Percentiles rank a stretch among this genome's conserved stretches.
Conservation (phyloP, 495 filamentous ascomycete genomes). For the Diplogelasinospora grovesii region DNA sequence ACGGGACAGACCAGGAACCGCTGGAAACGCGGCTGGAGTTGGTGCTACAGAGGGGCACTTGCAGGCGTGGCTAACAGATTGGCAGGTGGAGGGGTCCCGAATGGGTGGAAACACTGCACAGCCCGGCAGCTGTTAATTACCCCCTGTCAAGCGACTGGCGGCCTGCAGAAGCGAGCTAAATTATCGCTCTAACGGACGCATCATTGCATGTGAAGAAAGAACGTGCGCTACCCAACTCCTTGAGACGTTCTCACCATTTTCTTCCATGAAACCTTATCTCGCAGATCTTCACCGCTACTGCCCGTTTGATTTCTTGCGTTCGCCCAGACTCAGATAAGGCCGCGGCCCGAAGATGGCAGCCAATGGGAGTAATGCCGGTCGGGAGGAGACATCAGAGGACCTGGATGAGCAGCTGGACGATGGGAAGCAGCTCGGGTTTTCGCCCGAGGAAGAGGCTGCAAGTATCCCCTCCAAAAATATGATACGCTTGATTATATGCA, state of each 20-base stretch:
- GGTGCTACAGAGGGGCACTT: not conserved
- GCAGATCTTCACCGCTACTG: not conserved
- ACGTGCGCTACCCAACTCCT: not conserved
- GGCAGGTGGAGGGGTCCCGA: not conserved
- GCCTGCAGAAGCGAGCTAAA: too few species aligned
- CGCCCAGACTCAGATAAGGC: not conserved
- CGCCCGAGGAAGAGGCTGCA: slow-evolving; percentile 42
- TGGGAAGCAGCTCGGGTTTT: slow-evolving; percentile 27
- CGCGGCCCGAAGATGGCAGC: slow-evolving; percentile 5
- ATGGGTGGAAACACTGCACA: too few species aligned
- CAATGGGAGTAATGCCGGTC: not conserved
- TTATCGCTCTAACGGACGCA: too few species aligned
- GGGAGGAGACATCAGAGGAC: not conserved
- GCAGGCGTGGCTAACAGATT: not conserved
- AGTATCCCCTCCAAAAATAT: slow-evolving; percentile 12
- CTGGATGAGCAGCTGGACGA: slow-evolving; percentile 10
- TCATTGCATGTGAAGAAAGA: slow-evolving; percentile 10
- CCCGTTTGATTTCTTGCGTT: too few species aligned
- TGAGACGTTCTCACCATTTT: not conserved
- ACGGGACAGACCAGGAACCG: too few species aligned
- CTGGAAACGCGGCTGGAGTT: too few species aligned
- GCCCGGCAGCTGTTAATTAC: too few species aligned
- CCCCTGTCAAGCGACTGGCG: too few species aligned
- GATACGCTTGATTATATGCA: not conserved
- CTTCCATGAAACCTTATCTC: not conserved